phyloP scores from a whole-genome alignment of 805 yeast genomes.

The Starmera dryadoides region DNA sequence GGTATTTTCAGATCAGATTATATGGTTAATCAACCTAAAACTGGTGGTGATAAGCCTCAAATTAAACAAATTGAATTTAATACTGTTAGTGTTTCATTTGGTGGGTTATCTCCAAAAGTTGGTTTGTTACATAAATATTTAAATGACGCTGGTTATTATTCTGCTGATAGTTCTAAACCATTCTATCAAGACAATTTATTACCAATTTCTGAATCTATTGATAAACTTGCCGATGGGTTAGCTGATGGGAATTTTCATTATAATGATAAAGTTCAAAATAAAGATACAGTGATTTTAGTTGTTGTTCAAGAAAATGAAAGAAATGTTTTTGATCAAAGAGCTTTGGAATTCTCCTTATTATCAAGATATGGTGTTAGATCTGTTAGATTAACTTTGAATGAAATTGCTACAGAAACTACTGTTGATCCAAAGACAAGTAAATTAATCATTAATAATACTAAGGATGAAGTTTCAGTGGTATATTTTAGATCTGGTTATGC shows the following conservation, averaged over 20 bases:
- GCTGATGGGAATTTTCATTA: conserved; percentile 60
- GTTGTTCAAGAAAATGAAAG: conserved; percentile 82
- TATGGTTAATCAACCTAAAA: conserved; percentile 43
- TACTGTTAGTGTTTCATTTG: conserved; percentile 93
- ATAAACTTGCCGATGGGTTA: conserved; percentile 59
- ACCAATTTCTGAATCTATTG: conserved; percentile 63
- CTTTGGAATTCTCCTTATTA: conserved; percentile 65
- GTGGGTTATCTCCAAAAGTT: conserved; percentile 78
- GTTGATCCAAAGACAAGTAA: conserved; percentile 32
- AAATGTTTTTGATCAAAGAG: conserved; percentile 88
- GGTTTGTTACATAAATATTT: conserved; percentile 67
- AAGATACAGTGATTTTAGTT: conserved; percentile 56
- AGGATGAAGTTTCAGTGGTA: conserved; percentile 76
- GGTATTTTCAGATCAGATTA: conserved; percentile 92
- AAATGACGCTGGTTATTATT: conserved; percentile 53
- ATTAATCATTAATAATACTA: conserved; percentile 44
- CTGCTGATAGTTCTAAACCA: conserved; percentile 26
- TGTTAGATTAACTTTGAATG: conserved; percentile 59
- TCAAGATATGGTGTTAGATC: conserved; percentile 49
- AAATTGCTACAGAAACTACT: conserved; percentile 36
- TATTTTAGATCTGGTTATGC: conserved; percentile 88
- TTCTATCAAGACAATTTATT: conserved; percentile 40
- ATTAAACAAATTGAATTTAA: conserved; percentile 96
- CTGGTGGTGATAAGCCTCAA: conserved; percentile 31
- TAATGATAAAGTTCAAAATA: conserved; percentile 20